Percentiles rank a stretch among this genome's conserved stretches.
phyloP scores from a whole-genome alignment of 768 basidiomycete species.

The Ramaria rubella region DNA sequence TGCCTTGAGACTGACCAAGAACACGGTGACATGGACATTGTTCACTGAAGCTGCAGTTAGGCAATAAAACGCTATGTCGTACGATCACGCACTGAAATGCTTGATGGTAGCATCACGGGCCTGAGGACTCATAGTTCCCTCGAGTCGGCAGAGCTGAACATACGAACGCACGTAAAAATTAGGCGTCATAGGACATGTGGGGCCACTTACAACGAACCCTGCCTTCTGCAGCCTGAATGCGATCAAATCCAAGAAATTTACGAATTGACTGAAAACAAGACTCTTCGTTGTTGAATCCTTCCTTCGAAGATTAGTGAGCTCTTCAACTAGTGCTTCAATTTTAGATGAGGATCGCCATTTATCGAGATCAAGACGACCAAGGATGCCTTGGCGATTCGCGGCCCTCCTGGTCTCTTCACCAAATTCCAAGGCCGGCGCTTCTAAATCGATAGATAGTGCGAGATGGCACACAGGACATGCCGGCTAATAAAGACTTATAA shows the following conservation, averaged over 20 bases:
- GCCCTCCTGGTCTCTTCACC: slow-evolving; percentile 43
- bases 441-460: slow-evolving; percentile 90
- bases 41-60: slow-evolving; percentile 50
- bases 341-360: slow-evolving; percentile 95
- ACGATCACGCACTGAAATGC: slow-evolving; percentile 67
- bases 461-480: slow-evolving; percentile 94
- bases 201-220: slow-evolving; percentile 69
- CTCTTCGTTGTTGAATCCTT: slow-evolving; percentile 92
- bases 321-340: slow-evolving; percentile 94
- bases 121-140: slow-evolving; percentile 96
- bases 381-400: slow-evolving; percentile 74
- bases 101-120: slow-evolving; percentile 92
- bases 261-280: slow-evolving; percentile 95
- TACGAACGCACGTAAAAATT: neutral
- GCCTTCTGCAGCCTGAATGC: slow-evolving; percentile 87
- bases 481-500: slow-evolving; percentile 43
- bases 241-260: slow-evolving; percentile 88
- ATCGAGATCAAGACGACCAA: slow-evolving; percentile 82
- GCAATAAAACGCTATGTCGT: neutral
- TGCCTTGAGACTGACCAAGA: slow-evolving; percentile 92
- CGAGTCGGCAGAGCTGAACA: slow-evolving; percentile 78
- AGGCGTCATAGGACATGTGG: neutral
- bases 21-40: slow-evolving; percentile 92
- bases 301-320: slow-evolving; percentile 73
- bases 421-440: slow-evolving; percentile 84